Percentiles rank a stretch among this genome's conserved stretches.
Evolutionary conservation across 495 filamentous ascomycete species (phyloP).

Genomic region (Entonaema liquescens): DNA sequence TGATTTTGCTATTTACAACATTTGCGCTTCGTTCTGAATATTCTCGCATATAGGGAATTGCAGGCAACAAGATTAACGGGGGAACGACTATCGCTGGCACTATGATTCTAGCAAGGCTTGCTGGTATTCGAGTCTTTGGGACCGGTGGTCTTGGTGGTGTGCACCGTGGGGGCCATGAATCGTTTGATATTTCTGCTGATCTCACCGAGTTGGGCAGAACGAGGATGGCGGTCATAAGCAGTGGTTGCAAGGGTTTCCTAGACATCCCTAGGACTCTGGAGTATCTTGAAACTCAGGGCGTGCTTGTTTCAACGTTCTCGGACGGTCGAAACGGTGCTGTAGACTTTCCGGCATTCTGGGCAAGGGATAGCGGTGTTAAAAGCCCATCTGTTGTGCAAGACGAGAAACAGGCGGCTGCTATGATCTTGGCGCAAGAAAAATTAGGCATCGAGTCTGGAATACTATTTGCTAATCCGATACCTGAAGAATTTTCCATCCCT

Average conservation of each 20-base stretch:
- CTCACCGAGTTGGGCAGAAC: constrained; percentile 95
- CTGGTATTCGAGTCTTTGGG: constrained; percentile 92
- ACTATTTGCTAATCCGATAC: constrained; percentile 88
- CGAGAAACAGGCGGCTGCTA: constrained; percentile 83
- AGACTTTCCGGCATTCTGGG: constrained; percentile 91
- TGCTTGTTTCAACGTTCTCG: constrained; percentile 85
- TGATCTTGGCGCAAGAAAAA: constrained; percentile 68
- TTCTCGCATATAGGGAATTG: constrained; percentile 60
- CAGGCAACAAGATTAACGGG: constrained; percentile 75
- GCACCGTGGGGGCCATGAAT: constrained; percentile 85
- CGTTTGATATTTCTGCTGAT: constrained; percentile 94
- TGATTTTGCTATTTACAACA: not conserved
- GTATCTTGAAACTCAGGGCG: constrained; percentile 93
- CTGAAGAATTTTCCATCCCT: constrained; percentile 72
- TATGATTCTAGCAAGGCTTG: constrained; percentile 86
- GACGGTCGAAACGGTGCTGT: constrained; percentile 72
- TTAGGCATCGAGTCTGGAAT: constrained; percentile 77
- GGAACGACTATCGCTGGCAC: constrained; percentile 94
- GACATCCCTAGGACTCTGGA: constrained; percentile 92
- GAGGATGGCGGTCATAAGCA: constrained; percentile 84
- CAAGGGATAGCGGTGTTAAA: constrained; percentile 79
- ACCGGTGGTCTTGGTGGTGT: constrained; percentile 89
- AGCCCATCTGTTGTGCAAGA: constrained; percentile 78
- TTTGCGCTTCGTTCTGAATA: constrained; percentile 23
- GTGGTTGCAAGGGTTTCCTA: constrained; percentile 94